Evolutionary conservation across 805 yeast species (phyloP).

Genomic region (Wickerhamomyces bovis): DNA sequence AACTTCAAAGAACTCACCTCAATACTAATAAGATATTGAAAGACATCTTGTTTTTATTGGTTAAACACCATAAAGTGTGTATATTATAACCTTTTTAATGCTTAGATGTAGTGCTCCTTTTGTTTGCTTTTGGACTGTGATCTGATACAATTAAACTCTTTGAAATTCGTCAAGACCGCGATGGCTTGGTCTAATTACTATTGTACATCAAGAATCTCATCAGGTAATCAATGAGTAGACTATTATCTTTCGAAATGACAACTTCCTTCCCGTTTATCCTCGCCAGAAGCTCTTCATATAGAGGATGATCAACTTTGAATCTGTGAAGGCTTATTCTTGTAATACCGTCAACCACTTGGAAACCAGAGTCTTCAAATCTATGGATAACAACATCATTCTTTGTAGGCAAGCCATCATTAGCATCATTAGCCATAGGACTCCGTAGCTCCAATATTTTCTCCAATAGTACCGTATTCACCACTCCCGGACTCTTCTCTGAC

Average conservation of each 20-base stretch:
- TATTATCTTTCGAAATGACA: not conserved
- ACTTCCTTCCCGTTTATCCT: not conserved
- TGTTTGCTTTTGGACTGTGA: too few relatives aligned
- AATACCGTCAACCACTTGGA: not conserved
- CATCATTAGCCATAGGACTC: not conserved
- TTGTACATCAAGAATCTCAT: not conserved
- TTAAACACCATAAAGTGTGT: too few relatives aligned
- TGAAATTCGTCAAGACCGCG: too few relatives aligned
- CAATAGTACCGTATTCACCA: conserved; percentile 11
- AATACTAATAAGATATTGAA: too few relatives aligned
- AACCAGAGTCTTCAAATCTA: not conserved
- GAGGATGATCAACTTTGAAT: not conserved
- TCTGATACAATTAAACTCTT: too few relatives aligned
- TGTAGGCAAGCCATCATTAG: not conserved
- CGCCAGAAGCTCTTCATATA: not conserved
- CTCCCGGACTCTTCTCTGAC: conserved; percentile 4
- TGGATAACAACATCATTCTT: not conserved
- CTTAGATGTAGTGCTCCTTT: too few relatives aligned
- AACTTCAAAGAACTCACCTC: too few relatives aligned
- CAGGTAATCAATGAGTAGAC: not conserved
- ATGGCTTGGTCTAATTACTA: not conserved
- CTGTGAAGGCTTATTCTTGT: not conserved
- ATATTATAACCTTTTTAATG: too few relatives aligned
- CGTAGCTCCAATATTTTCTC: conserved; percentile 2
- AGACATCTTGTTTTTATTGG: too few relatives aligned